Base-by-base conservation (phyloP, 805 yeast species). In the Candida endomychidarum region DNA sequence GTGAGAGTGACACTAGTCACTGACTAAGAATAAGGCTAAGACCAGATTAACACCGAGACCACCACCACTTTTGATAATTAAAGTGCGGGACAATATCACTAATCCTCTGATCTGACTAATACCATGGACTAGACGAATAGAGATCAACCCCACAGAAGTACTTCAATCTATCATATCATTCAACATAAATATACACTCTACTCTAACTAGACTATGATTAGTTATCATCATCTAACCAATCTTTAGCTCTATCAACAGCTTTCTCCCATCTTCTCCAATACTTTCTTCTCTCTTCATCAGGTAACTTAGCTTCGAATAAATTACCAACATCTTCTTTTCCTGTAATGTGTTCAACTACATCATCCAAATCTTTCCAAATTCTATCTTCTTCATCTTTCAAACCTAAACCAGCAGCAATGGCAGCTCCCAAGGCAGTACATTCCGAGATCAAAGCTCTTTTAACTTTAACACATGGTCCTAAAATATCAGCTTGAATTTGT, bases 371-470 rank as follows among this genome's bases (percentile, higher is more conserved):
- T 41, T 72, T 72, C 96, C 96, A 90, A 34, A 88, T 61, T 31
- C 86, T 75, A 15, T 80, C 78, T 17, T 69, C 51, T 40, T 57
- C 63, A 45, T 67, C 62, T 41, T 64, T 63, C 10, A 79, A 66
- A 11, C 77, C 67, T 53, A 89, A 67, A 9, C 96, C 96, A 2
- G 98, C 96, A 20, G 96, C 96, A 50, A 91, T 85, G 4, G 97
- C 96, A 6, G 96, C 96, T 20, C 98, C 98, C 47, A 90, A 74
- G 0, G 97, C 96, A 4, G 97, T 90, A 58, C 96, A 88, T 63
- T 90, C 98, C 24, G 87, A 70, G 60, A 83, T 85, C 22, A 79
- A 75, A 1, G 96, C 89, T 53, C 96, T 74, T 51, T 78, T 77
- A 30, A 90, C 91, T 19, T 81, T 79, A 26, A 83, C 86, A 63